Evolutionary conservation across 169 alveolate species (phyloP), one percentile per base, ranked within the genome.

Genomic region (Cryptosporidium sp.): DNA sequence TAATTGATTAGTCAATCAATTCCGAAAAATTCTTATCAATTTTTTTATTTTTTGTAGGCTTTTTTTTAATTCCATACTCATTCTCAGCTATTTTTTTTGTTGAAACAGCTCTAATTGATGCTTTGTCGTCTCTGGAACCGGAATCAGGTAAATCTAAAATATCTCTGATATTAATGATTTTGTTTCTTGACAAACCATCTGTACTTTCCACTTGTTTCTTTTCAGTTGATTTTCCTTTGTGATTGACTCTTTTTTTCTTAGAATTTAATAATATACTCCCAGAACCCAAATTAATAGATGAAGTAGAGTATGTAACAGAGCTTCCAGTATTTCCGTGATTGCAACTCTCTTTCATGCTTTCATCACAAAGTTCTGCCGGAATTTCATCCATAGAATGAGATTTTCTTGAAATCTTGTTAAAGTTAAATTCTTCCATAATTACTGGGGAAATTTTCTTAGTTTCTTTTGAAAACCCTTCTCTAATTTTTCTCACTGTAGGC

Each of bases 381-480:
- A 73, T 73, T 10, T 73, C 59, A 0, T 37, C 48, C 37, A 55
- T 18, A 33, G 48, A 29, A 51, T 12, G 67, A 3, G 67, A 35
- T 5, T 55, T 55, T n/a, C 35, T 55, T 23, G 35, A 23, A 14
- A 52, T 33, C n/a, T 55, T 16, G 8, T 55, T 52, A 16, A 73
- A 23, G 21, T 69, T 69, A 29, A 73, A 59, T 29, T 55, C 71
- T 58, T 73, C 86, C 69, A 35, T 29, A 14, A 52, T 5, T 21
- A 73, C 26, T 31, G 86, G 86, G 16, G 86, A 73, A 23, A 71
- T 23, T 7, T 23, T n/a, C 33, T 73, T 51, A 6, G 0, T 58
- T 73, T 55, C 23, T 55, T 23, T 59, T 55, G 52, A 73, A 73
- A 52, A 73, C 33, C 86, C 86, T 37, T 37, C 65, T 73, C 86